Conservation (phyloP, 2,329 filamentous ascomycete genomes). For the Truncatella angustata region DNA sequence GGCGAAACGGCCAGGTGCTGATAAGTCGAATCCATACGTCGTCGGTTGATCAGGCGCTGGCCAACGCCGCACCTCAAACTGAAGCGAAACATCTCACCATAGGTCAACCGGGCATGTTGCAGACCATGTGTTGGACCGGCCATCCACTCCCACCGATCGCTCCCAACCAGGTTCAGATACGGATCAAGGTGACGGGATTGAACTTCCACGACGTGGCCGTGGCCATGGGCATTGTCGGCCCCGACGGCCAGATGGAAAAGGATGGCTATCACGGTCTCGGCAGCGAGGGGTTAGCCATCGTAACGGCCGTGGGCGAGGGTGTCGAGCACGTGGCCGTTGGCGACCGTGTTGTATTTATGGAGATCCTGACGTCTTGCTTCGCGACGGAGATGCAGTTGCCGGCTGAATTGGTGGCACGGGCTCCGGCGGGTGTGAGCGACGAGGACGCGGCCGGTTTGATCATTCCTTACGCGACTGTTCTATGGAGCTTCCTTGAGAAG, state of each 20-base stretch:
- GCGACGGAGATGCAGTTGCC: neutral
- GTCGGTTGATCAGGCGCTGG: neutral
- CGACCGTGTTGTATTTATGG: conserved; percentile 1
- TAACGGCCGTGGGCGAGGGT: neutral
- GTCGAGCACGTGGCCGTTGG: neutral
- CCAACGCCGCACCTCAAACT: neutral
- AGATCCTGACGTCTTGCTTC: neutral
- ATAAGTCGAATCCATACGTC: neutral
- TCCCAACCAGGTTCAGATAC: neutral
- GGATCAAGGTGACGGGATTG: neutral
- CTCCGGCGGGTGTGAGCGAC: neutral
- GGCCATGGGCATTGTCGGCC: neutral
- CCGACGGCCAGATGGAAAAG: neutral
- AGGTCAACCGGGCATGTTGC: neutral
- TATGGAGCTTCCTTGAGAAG: conserved; percentile 1
- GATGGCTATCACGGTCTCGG: conserved; percentile 1
- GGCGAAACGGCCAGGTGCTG: neutral
- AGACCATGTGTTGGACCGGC: neutral
- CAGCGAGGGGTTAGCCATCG: neutral
- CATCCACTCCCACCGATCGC: neutral
- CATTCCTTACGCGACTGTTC: conserved; percentile 2
- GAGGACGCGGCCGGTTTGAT: conserved; percentile 1
- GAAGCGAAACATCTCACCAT: neutral
- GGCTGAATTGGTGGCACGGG: neutral
- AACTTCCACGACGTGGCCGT: conserved; percentile 4